phyloP scores from a whole-genome alignment of 805 yeast genomes.

The Wickerhamomyces strasburgensis region DNA sequence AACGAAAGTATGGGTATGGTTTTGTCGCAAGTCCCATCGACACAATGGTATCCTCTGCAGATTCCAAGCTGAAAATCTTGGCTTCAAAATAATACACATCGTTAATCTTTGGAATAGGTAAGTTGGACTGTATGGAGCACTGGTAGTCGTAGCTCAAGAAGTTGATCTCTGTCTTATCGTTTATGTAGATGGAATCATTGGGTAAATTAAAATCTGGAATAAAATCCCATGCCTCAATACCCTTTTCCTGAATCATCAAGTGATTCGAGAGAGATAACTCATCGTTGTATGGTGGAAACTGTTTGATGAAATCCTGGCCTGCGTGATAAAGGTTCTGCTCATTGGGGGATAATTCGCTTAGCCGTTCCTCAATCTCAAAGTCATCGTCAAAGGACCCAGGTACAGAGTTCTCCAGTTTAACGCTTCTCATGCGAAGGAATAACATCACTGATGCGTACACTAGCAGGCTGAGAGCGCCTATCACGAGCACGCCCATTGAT shows the following conservation, averaged over 20 bases:
- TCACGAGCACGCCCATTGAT: constrained; percentile 3
- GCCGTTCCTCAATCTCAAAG: constrained; percentile 45
- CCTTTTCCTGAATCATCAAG: constrained; percentile 65
- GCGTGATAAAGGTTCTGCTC: constrained; percentile 47
- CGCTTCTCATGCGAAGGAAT: constrained; percentile 7
- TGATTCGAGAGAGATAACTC: constrained; percentile 27
- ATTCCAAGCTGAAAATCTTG: constrained; percentile 41
- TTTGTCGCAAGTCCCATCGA: constrained; percentile 64
- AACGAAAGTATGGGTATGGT: constrained; percentile 70
- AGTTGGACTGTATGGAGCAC: constrained; percentile 33
- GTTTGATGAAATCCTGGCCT: constrained; percentile 33
- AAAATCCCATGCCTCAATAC: constrained; percentile 82
- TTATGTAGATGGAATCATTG: constrained; percentile 48
- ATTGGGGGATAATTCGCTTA: constrained; percentile 43
- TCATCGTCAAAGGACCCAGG: constrained; percentile 57
- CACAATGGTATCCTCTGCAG: constrained; percentile 40
- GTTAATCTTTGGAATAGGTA: constrained; percentile 48
- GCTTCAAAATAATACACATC: constrained; percentile 67
- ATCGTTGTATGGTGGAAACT: constrained; percentile 20
- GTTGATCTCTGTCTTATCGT: constrained; percentile 31
- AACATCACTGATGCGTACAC: constrained; percentile 1
- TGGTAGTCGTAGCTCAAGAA: constrained; percentile 33
- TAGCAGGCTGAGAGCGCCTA: constrained; percentile 5
- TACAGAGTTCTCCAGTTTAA: constrained; percentile 25
- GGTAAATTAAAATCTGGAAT: constrained; percentile 37